These are phyloP conservation scores for Eucalyptus curtisii DNA, from an alignment of 345 rosid genomes.

Conservation along the genomic window DNA sequence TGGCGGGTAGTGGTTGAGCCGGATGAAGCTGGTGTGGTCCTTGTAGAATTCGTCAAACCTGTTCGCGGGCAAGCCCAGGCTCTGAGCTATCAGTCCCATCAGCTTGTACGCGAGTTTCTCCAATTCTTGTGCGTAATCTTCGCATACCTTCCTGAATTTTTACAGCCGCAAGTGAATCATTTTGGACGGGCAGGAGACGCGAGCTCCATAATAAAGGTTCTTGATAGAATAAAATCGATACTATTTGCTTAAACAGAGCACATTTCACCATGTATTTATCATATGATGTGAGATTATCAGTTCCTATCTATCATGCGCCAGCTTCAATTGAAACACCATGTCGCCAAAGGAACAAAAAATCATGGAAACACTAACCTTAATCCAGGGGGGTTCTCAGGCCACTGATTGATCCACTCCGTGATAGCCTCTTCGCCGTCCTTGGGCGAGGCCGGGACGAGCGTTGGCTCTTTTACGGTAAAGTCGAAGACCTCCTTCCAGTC, in stretches of 20 bases:
- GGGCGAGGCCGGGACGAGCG: conserved; percentile 35
- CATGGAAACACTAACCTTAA: conserved; percentile 15
- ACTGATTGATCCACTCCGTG: conserved; percentile 25
- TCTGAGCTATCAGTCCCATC: conserved; percentile 34
- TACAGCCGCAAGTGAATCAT: not conserved
- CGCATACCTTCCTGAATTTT: conserved; percentile 23
- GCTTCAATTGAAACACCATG: not conserved
- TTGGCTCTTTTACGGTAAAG: conserved; percentile 28
- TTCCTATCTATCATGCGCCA: not conserved
- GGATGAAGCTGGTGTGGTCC: conserved; percentile 26
- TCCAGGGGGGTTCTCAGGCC: conserved; percentile 41
- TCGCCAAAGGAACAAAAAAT: not conserved
- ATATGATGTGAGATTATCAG: not conserved
- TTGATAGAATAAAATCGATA: not conserved
- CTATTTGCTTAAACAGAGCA: not conserved
- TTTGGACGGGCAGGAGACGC: not conserved
- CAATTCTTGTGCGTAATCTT: conserved; percentile 33
- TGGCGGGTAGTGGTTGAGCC: conserved; percentile 21
- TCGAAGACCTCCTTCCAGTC: conserved; percentile 70
- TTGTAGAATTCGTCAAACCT: conserved; percentile 35
- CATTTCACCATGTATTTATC: not conserved
- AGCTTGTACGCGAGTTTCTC: conserved; percentile 33
- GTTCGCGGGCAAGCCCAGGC: conserved; percentile 35
- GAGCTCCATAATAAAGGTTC: not conserved
- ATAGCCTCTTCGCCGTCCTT: conserved; percentile 11